Base-by-base conservation (phyloP, 2,329 filamentous ascomycete genomes). In the Teratosphaeria destructans region DNA sequence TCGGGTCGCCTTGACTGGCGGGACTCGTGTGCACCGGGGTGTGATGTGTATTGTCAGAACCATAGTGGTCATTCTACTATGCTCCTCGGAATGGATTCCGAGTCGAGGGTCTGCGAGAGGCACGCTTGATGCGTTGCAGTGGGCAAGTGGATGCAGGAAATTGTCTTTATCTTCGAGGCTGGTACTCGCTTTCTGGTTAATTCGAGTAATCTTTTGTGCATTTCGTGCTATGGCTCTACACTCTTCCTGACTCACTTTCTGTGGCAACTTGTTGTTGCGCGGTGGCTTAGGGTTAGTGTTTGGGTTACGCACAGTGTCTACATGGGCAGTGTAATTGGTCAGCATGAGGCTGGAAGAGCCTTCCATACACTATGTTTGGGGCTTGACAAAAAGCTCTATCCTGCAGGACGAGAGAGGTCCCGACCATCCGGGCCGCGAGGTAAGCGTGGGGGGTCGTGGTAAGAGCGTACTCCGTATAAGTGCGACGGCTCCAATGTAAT, bases 1-100 rank as follows among this genome's bases (percentile, higher is more conserved):
- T 26, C 34, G 49, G 61, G 61, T 63, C 63, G 63, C 64, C 66
- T 68, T 67, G 53, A 64, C 55, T 68, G 65, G 64, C 47, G 62
- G 54, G 57, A 61, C 56, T 57, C 43, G 55, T 56, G 55, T 56
- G 53, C 56, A 43, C 52, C 54, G 53, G 54, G 52, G 37, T 49
- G 52, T 54, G 57, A 39, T 54, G 55, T 12, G 23, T 11, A 19
- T 52, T 57, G 61, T 65, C 60, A 66, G 62, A 65, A 60, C 54
- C 62, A 62, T 68, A 66, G 66, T 67, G 61, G 52, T 62, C 67
- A 67, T 68, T 61, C 66, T 65, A 67, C 67, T 67, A 67, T 64
- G 62, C 57, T 64, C 58, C 62, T 57, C 57, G 49, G 54, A 56
- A 32, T 57, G 53, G 53, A 27, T 54, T 58, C 57, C 52, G 26